Percentiles rank a stretch among this genome's conserved stretches.
phyloP scores from a whole-genome alignment of 2,329 filamentous ascomycete genomes.

The Monosporascus sp. region DNA sequence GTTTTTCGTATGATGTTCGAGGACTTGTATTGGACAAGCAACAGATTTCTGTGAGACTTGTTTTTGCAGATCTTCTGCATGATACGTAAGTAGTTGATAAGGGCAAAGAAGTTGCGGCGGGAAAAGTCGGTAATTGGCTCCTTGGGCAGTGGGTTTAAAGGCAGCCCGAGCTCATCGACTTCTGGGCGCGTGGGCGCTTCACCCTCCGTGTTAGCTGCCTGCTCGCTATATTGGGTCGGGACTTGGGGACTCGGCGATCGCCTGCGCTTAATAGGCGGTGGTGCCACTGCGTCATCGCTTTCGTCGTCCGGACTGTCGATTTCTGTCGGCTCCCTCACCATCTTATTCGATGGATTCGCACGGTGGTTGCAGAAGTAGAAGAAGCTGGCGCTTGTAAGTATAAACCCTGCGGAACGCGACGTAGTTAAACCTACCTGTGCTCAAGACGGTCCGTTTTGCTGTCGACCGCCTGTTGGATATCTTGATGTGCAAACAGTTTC shows the following conservation, averaged over 20 bases:
- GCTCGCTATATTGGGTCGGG: slow-evolving; percentile 20
- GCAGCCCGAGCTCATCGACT: slow-evolving; percentile 85
- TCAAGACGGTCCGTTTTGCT: slow-evolving; percentile 79
- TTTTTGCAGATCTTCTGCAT: slow-evolving; percentile 97
- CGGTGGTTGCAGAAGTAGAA: slow-evolving; percentile 76
- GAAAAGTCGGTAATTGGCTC: slow-evolving; percentile 85
- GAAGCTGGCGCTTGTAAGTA: slow-evolving; percentile 53
- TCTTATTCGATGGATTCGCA: slow-evolving; percentile 24
- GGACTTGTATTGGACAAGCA: slow-evolving; percentile 93
- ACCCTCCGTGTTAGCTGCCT: slow-evolving; percentile 26
- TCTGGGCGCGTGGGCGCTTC: slow-evolving; percentile 43
- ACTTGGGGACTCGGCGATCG: slow-evolving; percentile 35
- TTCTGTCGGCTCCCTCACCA: slow-evolving; percentile 21
- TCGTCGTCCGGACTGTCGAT: slow-evolving; percentile 37
- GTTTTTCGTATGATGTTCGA: slow-evolving; percentile 87
- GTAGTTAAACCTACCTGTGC: slow-evolving; percentile 57
- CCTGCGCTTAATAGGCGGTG: slow-evolving; percentile 71
- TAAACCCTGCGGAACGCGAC: not conserved
- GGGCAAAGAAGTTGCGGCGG: slow-evolving; percentile 89
- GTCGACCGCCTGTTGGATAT: slow-evolving; percentile 84
- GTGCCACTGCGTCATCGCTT: slow-evolving; percentile 72
- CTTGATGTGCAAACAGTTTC: slow-evolving; percentile 91
- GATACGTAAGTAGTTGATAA: slow-evolving; percentile 91
- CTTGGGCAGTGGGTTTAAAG: slow-evolving; percentile 62
- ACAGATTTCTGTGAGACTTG: slow-evolving; percentile 89